Evolutionary conservation across 345 rosid genomes (phyloP), one percentile per base, ranked within the genome.

Genomic region (Gynandropsis gynandra): DNA sequence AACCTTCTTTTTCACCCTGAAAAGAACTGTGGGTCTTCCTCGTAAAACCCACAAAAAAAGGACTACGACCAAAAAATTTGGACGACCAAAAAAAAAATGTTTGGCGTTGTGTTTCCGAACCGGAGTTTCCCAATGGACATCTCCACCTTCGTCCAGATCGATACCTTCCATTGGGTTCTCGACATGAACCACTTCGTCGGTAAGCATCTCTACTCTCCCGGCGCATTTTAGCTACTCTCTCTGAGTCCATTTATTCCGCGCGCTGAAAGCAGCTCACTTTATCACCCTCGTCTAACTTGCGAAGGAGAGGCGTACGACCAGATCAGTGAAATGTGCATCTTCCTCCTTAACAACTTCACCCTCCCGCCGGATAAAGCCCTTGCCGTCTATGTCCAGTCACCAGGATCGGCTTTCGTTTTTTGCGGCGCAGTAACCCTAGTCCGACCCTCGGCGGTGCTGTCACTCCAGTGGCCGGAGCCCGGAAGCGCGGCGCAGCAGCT

Each of bases 181-280:
- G 96, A 92, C 77, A 92, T 87, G 96, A 92, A 84, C 75, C 75
- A 80, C 43, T 87, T 92, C 71, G 98, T 90, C 16, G 97, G 95
- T 81, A 70, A 55, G 46, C 36, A 4, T 18, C 43, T 4, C 50
- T 47, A 18, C n/a, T 42, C 16, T 24, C 59, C 31, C 15, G 21
- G 4, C 29, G 10, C 0, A 16, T 10, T 29, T 16, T 9, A 13
- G 14, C n/a, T 2, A 21, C 36, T 3, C 38, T 40, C 47, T 9
- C 29, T 29, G 24, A 15, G 7, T 24, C 21, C 55, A 2, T 24
- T 5, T 24, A 2, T 24, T 5, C 2, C 5, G 29, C 5, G 29
- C 29, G 29, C 29, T 5, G 29, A 24, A 24, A 24, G 2, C 21
- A 18, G 38, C 10, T 9, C 15, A 50, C 18, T 42, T 61, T 52